phyloP scores from a whole-genome alignment of 2,329 filamentous ascomycete genomes.

The Verticillium tricorpus region DNA sequence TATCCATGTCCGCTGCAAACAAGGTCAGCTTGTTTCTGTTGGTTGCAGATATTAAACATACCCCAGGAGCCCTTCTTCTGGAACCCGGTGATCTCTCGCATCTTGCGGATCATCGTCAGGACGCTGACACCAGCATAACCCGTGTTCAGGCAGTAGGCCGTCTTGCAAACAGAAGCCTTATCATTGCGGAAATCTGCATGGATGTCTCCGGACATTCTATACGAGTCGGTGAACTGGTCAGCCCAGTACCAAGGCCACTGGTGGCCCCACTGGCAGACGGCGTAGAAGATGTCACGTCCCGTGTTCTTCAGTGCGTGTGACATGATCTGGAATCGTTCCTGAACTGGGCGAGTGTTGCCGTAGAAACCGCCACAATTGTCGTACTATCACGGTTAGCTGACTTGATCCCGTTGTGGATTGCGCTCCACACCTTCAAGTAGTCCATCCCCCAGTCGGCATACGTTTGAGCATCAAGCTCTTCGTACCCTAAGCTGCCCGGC shows the following conservation, averaged over 20 bases:
- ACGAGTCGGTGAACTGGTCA: conserved; percentile 20
- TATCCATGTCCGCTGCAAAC: conserved; percentile 30
- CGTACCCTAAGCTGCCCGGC: conserved; percentile 33
- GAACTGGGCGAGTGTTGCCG: conserved; percentile 41
- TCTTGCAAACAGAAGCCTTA: conserved; percentile 20
- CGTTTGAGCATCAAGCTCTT: conserved; percentile 45
- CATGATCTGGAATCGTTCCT: conserved; percentile 34
- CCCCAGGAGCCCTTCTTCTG: conserved; percentile 22
- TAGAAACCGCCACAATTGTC: conserved; percentile 47
- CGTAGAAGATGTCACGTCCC: conserved; percentile 24
- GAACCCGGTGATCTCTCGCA: conserved; percentile 25
- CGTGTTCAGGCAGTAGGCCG: conserved; percentile 28
- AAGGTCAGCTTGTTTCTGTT: not conserved
- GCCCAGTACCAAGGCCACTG: conserved; percentile 19
- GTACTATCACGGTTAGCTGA: conserved; percentile 27
- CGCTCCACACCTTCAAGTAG: conserved; percentile 37
- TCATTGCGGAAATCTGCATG: conserved; percentile 19
- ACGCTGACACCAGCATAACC: conserved; percentile 25
- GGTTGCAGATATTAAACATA: conserved; percentile 3
- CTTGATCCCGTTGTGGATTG: no score
- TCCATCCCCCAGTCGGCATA: conserved; percentile 49
- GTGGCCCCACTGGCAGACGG: conserved; percentile 29
- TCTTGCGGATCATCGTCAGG: conserved; percentile 26
- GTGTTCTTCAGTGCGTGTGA: conserved; percentile 24
- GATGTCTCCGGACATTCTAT: conserved; percentile 27